Evolutionary conservation across 306 rosid genomes (phyloP).

Genomic region (Vigna radiata): DNA sequence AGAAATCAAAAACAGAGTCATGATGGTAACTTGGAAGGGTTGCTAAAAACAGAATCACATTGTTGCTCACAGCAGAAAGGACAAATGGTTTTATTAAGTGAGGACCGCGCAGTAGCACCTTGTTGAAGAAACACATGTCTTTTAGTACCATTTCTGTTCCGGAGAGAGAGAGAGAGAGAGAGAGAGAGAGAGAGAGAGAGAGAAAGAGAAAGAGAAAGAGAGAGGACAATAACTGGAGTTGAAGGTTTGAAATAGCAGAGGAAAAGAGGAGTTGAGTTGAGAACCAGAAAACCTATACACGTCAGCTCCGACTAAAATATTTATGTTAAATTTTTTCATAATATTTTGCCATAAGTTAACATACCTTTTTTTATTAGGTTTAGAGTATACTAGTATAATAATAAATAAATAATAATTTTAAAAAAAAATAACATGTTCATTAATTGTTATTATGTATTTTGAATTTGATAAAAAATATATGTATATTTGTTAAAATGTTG

Average conservation of each 20-base stretch:
- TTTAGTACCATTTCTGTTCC: conserved; percentile 59
- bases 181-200: background rate
- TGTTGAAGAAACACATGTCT: conserved; percentile 64
- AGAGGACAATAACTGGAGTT: background rate
- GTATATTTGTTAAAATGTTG: no score
- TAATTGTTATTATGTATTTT: no score
- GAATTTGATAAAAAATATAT: no score
- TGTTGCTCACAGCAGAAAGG: conserved; percentile 9
- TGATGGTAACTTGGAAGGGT: conserved; percentile 20
- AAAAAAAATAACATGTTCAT: no score
- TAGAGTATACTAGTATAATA: no score
- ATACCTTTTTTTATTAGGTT: no score
- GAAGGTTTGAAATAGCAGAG: conserved; percentile 5
- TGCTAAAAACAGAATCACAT: conserved; percentile 25
- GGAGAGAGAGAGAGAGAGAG: background rate
- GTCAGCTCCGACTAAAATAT: background rate
- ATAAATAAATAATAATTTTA: no score
- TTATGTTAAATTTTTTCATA: no score
- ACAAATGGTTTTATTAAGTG: conserved; percentile 3
- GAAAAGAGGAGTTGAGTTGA: conserved; percentile 22
- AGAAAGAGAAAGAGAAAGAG: no score
- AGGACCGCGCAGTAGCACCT: conserved; percentile 56
- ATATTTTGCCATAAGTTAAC: no score
- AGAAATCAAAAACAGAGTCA: conserved; percentile 4
- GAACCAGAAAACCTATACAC: background rate